Base-by-base conservation (phyloP, 768 basidiomycete species). In the Calocera viscosa region DNA sequence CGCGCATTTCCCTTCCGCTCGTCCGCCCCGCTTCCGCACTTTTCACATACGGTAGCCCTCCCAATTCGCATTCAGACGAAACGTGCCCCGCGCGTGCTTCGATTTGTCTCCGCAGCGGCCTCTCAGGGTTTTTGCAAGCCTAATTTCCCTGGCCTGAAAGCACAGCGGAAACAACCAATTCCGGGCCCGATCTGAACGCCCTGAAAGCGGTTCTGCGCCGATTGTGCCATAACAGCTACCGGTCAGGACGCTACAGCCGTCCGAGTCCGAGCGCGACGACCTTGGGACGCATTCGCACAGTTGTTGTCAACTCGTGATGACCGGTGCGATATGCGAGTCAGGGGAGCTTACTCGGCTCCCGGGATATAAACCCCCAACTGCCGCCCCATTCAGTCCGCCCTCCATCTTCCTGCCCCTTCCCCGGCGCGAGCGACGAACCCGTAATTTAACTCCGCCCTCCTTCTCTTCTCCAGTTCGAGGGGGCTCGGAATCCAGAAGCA, bases 111-210 rank as follows among this genome's bases (percentile, higher is more conserved):
- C 53, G 53, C 11, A 24, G 8, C 16, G 7, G 53, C 26, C 8
- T 26, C 53, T 26, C 11, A 32, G 53, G 53, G 43, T 47, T 47
- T 19, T 19, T 19, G 53, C 53, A 60, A 28, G 53, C 53, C 30
- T 60, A 60, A 28, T 60, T 32, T 5, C 35, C 35, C 26, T 32
- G 30, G 53, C 14, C 11, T 60, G 2, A 30, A 60, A 60, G 53
- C 7, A 5, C 11, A 32, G 19, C 53, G 53, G 53, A 60, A 60
- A 60, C 53, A 60, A 60, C 30, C 30, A 60, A 28, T 32, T 60
- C 53, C 53, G 53, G 26, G 53, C 53, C 53, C 53, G 53, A 60
- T 60, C 53, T 32, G 53, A 60, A 32, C 19, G 26, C 30, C 53
- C 53, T 60, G 26, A 60, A 47, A 19, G 24, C 24, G 43, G 43